Evolutionary conservation across 148 eudicot species (phyloP), one percentile per base, ranked within the genome.

Genomic region (Hydrangea macrophylla): DNA sequence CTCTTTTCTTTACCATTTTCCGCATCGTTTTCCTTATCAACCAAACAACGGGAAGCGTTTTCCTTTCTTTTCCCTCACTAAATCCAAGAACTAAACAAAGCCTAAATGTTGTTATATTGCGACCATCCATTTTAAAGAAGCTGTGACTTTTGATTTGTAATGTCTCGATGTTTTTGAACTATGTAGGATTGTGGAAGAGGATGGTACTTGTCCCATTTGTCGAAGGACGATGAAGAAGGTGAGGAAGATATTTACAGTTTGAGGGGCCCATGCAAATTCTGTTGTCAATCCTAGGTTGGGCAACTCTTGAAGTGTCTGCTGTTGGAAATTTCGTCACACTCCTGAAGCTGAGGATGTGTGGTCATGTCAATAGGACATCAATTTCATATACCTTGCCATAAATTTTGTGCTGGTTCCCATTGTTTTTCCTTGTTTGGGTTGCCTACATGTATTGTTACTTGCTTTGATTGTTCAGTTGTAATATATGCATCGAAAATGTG

Each of bases 141-240:
- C 15, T 18, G 1, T 1, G 9, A 32, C 15, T 35, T 1, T 10
- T 12, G 58, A 53, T 35, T 62, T 37, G n/a, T 51, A 13, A 25
- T 42, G 33, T 32, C 35, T 17, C 30, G 15, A 24, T n/a, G 44
- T 75, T 44, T 53, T 51, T 70, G 32, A 33, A 36, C 23, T 54
- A 32, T 76, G 70, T 90, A 92, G 92, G 82, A 82, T 89, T 42
- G 82, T 77, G n/a, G 89, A 89, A 76, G 85, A 82, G 76, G 84
- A 82, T 8, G 86, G 89, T 25, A 82, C 60, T 60, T 89, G 96
- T 69, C 96, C 92, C 13, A 80, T 83, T 58, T 92, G 96, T 57
- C 82, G 92, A 2, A 82, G 83, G 76, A 78, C 58, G 54, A 77
- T 82, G 75, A 92, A 86, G 89, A 86, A 86, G 84, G 90, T 87